Base-by-base conservation (phyloP, 2,329 filamentous ascomycete genomes). In the Ceratocystis alfenasii region DNA sequence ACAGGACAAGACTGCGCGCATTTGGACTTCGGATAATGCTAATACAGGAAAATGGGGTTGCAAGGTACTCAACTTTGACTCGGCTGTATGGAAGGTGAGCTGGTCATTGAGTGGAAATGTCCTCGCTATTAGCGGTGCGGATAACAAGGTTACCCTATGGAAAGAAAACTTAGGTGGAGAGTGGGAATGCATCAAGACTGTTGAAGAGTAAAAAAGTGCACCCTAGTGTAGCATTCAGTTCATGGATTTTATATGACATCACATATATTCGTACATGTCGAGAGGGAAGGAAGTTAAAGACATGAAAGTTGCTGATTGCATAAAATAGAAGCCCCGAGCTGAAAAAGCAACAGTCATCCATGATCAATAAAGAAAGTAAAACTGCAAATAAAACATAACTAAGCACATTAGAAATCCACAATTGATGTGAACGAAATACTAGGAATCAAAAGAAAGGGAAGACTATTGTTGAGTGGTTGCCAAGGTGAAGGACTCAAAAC, bases 81-180 rank as follows among this genome's bases (percentile, higher is more conserved):
- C 88, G 3, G 87, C 92, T 60, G 83, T 96, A 67, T 99, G 94
- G 94, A 86, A 94, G 66, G 94, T 96, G 59, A 96, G 90, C 81
- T 99, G 94, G 94, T 96, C 91, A 72, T 80, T 97, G 74, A 96
- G 90, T 75, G 94, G 94, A 64, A 99, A 99, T 74, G 92, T 97
- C 22, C 81, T 99, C 71, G 94, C 94, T 8, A 90, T 96, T 69
- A 94, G 89, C 74, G 90, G 90, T 48, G 90, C 88, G 30, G 93
- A 99, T 77, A 99, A 99, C 81, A 92, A 95, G 78, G 92, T 99
- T 66, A 95, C 88, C 65, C 77, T 99, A 75, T 99, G 93, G 93
- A 99, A 97, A 83, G 94, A 99, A 83, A 95, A 95, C 75, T 79
- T 99, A 71, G 89, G 88, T 74, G 94, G 94, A 65, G 90, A 95